phyloP scores from a whole-genome alignment of 768 basidiomycete genomes.

The Suillus hirtellus region DNA sequence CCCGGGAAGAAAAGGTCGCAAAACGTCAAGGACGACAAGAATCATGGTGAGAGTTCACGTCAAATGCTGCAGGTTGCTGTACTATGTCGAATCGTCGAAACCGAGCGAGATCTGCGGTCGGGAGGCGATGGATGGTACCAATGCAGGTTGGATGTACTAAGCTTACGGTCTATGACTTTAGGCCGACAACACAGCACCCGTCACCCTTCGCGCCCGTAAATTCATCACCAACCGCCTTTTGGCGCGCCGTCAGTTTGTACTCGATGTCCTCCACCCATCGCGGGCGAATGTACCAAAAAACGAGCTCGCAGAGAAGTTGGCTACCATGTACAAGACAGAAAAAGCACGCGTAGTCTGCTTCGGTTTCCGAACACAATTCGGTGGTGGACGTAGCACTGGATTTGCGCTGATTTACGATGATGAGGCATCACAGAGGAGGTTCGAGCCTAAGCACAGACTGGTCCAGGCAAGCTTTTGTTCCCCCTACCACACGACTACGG shows the following conservation, averaged over 20 bases:
- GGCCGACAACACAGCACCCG: conserved; percentile 80
- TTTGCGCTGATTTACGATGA: conserved; percentile 98
- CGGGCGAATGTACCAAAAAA: conserved; percentile 91
- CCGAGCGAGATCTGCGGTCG: conserved; percentile 13
- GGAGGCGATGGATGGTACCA: conserved; percentile 29
- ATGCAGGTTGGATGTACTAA: conserved; percentile 23
- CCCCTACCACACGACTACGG: background rate
- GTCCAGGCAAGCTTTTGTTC: conserved; percentile 70
- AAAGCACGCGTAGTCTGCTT: conserved; percentile 91
- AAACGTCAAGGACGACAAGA: conserved; percentile 24
- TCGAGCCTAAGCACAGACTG: conserved; percentile 95
- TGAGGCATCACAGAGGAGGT: conserved; percentile 92
- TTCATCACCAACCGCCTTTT: conserved; percentile 99
- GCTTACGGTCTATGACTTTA: conserved; percentile 33
- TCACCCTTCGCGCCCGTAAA: conserved; percentile 98
- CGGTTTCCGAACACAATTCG: conserved; percentile 93
- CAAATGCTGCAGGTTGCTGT: conserved; percentile 21
- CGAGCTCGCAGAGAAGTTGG: conserved; percentile 92
- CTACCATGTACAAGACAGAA: conserved; percentile 88
- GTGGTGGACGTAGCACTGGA: conserved; percentile 96
- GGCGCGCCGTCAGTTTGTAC: conserved; percentile 92
- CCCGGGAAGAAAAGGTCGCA: conserved; percentile 27
- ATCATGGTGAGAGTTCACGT: conserved; percentile 38
- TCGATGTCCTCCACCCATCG: conserved; percentile 94
- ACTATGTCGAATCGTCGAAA: conserved; percentile 2